Evolutionary conservation across 2,329 filamentous ascomycete species (phyloP).

Genomic region (Ceratocystis harringtonii): DNA sequence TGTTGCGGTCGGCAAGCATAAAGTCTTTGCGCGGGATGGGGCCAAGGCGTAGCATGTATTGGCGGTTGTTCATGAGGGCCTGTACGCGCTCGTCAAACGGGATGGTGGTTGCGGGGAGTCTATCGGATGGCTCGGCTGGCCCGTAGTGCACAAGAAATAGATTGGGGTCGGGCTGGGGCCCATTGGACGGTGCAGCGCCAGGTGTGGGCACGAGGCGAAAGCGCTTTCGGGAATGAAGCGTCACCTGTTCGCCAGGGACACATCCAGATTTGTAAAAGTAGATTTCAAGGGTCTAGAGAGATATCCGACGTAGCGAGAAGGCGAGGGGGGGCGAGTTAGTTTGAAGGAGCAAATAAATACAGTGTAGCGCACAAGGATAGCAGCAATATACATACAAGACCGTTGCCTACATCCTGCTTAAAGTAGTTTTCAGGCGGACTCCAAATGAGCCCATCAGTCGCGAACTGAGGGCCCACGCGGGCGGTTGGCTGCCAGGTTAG

Average conservation of each 20-base stretch:
- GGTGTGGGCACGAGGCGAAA: slow-evolving; percentile 70
- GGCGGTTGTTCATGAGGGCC: slow-evolving; percentile 43
- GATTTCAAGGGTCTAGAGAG: slow-evolving; percentile 64
- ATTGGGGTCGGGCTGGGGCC: slow-evolving; percentile 59
- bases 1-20: slow-evolving; percentile 75
- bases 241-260: slow-evolving; percentile 56
- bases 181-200: slow-evolving; percentile 46
- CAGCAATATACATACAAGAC: slow-evolving; percentile 30
- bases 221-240: slow-evolving; percentile 65
- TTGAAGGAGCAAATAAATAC: background rate
- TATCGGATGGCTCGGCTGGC: slow-evolving; percentile 56
- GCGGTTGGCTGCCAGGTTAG: slow-evolving; percentile 78
- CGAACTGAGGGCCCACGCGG: slow-evolving; percentile 55
- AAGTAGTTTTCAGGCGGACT: slow-evolving; percentile 64
- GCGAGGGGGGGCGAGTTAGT: slow-evolving; percentile 5
- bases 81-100: slow-evolving; percentile 48
- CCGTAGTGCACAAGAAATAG: slow-evolving; percentile 89
- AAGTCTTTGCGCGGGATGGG: slow-evolving; percentile 84
- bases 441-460: slow-evolving; percentile 90
- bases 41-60: slow-evolving; percentile 56
- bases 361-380: background rate
- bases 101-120: slow-evolving; percentile 53
- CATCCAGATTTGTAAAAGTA: slow-evolving; percentile 72
- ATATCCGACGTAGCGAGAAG: background rate
- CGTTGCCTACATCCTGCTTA: slow-evolving; percentile 53